phyloP scores from a whole-genome alignment of 495 filamentous ascomycete species.

The Evernia prunastri region DNA sequence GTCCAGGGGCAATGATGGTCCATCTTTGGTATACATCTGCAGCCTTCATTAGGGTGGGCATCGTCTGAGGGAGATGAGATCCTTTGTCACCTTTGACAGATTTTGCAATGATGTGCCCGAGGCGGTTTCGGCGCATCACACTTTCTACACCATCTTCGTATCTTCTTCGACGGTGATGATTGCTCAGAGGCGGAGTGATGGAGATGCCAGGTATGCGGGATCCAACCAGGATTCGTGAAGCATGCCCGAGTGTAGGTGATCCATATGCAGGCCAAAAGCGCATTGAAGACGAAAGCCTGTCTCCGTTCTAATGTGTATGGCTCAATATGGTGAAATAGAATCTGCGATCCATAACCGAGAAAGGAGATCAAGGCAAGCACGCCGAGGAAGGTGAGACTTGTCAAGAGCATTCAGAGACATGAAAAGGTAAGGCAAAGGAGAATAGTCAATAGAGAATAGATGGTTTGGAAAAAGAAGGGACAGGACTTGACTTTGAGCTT shows the following conservation, averaged over 20 bases:
- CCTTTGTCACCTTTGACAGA: slow-evolving; percentile 56
- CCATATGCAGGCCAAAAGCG: slow-evolving; percentile 64
- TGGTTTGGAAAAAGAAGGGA: too few relatives aligned
- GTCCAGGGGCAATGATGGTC: slow-evolving; percentile 99
- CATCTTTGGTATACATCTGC: slow-evolving; percentile 89
- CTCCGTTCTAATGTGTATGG: slow-evolving; percentile 56
- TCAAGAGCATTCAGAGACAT: slow-evolving; percentile 8
- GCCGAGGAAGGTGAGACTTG: slow-evolving; percentile 15
- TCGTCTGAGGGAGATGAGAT: background rate
- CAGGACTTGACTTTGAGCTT: too few relatives aligned
- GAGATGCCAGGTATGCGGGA: slow-evolving; percentile 31
- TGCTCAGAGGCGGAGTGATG: slow-evolving; percentile 11
- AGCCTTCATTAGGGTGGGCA: background rate
- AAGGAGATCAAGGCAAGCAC: slow-evolving; percentile 55
- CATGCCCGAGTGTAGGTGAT: slow-evolving; percentile 73
- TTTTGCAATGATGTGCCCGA: slow-evolving; percentile 86
- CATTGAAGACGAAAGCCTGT: slow-evolving; percentile 67
- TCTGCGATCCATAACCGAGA: slow-evolving; percentile 78
- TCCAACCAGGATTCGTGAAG: slow-evolving; percentile 66
- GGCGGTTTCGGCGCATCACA: slow-evolving; percentile 79
- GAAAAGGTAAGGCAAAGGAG: background rate
- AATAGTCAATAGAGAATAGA: background rate
- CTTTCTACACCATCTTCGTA: slow-evolving; percentile 73
- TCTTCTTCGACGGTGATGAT: slow-evolving; percentile 28
- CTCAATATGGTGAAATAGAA: slow-evolving; percentile 68